Evolutionary conservation across 106 monocot species (phyloP).

Genomic region (Dendrobium catenatum): DNA sequence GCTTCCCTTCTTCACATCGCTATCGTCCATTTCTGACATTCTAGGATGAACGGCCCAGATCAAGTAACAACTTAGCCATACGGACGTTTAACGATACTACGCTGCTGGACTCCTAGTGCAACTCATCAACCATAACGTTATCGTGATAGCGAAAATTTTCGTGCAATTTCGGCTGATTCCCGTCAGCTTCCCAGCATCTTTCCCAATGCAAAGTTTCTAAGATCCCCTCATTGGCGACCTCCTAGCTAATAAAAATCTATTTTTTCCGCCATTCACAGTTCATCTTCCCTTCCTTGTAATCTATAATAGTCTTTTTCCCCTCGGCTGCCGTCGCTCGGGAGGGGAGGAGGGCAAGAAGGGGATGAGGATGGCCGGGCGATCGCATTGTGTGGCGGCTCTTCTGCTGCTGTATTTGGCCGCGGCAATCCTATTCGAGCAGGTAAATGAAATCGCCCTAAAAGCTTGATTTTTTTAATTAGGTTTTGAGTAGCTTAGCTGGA

Average conservation of each 20-base stretch:
- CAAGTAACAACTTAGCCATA: too few species aligned
- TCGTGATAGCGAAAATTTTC: not conserved
- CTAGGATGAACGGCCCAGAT: too few species aligned
- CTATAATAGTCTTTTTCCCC: not conserved
- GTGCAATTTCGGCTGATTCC: not conserved
- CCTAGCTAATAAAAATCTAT: not conserved
- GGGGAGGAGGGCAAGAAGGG: not conserved
- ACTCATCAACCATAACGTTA: not conserved
- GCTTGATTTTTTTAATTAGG: not conserved
- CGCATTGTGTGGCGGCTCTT: not conserved
- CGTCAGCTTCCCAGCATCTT: not conserved
- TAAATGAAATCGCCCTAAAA: not conserved
- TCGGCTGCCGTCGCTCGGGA: not conserved
- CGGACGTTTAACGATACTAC: too few species aligned
- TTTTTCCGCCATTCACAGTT: not conserved
- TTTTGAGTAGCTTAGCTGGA: not conserved
- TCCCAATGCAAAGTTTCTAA: not conserved
- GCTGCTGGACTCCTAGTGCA: too few species aligned
- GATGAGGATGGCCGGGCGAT: not conserved
- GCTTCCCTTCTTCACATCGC: too few species aligned
- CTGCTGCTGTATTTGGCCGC: not conserved
- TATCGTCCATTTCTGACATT: too few species aligned
- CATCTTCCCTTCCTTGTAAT: not conserved
- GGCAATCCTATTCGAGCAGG: not conserved
- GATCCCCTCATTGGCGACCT: not conserved